These are phyloP conservation scores for Angomonas desouzai DNA, from an alignment of 208 protist genomes.

Conservation along the genomic window DNA sequence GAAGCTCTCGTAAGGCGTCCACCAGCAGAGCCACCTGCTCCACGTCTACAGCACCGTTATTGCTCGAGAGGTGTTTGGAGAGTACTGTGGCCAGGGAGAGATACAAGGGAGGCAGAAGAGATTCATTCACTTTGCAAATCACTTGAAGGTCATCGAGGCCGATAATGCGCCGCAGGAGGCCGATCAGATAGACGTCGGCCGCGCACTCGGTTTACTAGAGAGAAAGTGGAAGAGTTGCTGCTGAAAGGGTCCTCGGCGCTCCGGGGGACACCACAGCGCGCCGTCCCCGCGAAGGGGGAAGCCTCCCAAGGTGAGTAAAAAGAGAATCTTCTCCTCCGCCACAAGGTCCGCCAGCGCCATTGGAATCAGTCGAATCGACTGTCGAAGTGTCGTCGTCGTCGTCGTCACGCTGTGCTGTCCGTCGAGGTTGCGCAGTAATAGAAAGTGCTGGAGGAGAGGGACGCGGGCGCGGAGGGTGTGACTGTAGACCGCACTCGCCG, in stretches of 20 bases:
- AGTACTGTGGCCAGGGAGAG: conserved; percentile 7
- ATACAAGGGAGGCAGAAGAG: conserved; percentile 26
- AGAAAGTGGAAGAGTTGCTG: conserved; percentile 11
- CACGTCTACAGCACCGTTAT: background rate
- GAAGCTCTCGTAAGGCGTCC: conserved; percentile 58
- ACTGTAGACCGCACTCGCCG: conserved; percentile 49
- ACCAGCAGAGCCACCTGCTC: background rate
- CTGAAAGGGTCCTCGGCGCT: background rate
- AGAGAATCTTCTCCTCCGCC: conserved; percentile 2
- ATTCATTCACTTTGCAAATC: conserved; percentile 13
- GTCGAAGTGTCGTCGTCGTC: conserved; percentile 32
- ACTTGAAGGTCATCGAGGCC: conserved; percentile 13
- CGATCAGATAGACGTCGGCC: conserved; percentile 44
- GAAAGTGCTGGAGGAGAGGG: conserved; percentile 69
- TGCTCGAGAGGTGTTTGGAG: background rate
- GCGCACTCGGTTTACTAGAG: conserved; percentile 14
- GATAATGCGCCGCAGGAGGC: conserved; percentile 43
- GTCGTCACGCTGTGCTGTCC: conserved; percentile 36
- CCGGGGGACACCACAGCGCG: conserved; percentile 1
- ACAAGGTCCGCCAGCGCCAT: conserved; percentile 16
- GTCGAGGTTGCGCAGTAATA: conserved; percentile 44
- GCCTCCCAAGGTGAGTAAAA: conserved; percentile 2
- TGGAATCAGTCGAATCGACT: conserved; percentile 31
- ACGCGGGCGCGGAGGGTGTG: conserved; percentile 43
- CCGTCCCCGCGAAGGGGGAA: conserved; percentile 1